phyloP scores from a whole-genome alignment of 2,329 filamentous ascomycete genomes.

The Colletotrichum sp. region DNA sequence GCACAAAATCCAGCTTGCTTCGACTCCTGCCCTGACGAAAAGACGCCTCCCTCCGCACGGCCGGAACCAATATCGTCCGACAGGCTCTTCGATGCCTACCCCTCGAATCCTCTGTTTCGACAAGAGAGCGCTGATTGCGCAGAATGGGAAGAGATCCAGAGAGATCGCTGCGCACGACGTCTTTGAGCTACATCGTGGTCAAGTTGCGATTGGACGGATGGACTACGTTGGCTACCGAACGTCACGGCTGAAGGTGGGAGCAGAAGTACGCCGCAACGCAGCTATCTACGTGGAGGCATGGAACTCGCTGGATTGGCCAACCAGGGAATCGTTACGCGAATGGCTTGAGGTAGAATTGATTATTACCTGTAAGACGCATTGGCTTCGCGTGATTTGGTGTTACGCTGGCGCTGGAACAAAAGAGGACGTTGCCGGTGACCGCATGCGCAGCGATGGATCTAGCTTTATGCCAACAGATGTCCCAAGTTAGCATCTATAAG shows the following conservation, averaged over 20 bases:
- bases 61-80: background rate
- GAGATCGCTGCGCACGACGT: background rate
- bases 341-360: background rate
- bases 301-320: background rate
- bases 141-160: background rate
- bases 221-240: background rate
- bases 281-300: background rate
- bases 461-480: background rate
- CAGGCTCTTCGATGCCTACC: background rate
- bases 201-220: background rate
- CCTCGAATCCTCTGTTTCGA: background rate
- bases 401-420: background rate
- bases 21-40: background rate
- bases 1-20: background rate
- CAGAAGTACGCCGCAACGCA: background rate
- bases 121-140: background rate
- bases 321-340: background rate
- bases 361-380: background rate
- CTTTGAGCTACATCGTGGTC: background rate
- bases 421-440: background rate
- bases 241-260: background rate
- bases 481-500: no score
- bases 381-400: background rate
- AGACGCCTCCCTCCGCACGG: background rate
- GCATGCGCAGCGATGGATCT: background rate